Evolutionary conservation across 192 early-diverging fungal species (phyloP).

Genomic region (Podila epigama): DNA sequence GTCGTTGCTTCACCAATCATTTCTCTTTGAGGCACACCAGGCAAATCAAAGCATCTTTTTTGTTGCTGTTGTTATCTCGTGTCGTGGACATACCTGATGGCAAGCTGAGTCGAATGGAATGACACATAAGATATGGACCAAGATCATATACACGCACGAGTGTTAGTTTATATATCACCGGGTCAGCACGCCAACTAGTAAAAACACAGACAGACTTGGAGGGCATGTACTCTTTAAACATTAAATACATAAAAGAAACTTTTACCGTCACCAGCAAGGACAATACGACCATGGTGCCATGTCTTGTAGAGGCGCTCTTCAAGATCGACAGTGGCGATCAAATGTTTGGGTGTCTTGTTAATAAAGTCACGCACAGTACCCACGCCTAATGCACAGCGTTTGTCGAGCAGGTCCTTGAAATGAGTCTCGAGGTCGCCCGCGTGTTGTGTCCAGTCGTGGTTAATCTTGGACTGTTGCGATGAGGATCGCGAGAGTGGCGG

Average conservation of each 20-base stretch:
- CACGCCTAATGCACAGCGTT: constrained; percentile 5
- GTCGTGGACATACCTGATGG: no score
- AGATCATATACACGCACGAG: no score
- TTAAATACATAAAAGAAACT: not conserved
- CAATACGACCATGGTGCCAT: constrained; percentile 25
- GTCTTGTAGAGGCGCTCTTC: constrained; percentile 29
- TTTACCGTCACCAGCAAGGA: constrained; percentile 24
- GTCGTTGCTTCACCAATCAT: no score
- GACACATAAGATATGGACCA: no score
- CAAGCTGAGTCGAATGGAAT: no score
- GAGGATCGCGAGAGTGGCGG: not conserved
- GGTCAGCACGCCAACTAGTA: not conserved
- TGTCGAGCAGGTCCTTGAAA: constrained; percentile 2
- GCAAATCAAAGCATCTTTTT: no score
- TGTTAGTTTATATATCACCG: no score
- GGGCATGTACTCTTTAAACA: no score
- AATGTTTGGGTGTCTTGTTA: constrained; percentile 1
- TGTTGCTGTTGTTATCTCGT: no score
- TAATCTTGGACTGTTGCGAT: not conserved
- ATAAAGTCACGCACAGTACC: constrained; percentile 26
- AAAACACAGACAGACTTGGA: not conserved
- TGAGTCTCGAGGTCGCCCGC: constrained; percentile 1
- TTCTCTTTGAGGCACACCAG: no score
- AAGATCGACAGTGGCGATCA: constrained; percentile 6
- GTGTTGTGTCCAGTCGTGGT: constrained; percentile 11